Evolutionary conservation across 495 filamentous ascomycete genomes (phyloP).

Genomic region (Tuber borchii): DNA sequence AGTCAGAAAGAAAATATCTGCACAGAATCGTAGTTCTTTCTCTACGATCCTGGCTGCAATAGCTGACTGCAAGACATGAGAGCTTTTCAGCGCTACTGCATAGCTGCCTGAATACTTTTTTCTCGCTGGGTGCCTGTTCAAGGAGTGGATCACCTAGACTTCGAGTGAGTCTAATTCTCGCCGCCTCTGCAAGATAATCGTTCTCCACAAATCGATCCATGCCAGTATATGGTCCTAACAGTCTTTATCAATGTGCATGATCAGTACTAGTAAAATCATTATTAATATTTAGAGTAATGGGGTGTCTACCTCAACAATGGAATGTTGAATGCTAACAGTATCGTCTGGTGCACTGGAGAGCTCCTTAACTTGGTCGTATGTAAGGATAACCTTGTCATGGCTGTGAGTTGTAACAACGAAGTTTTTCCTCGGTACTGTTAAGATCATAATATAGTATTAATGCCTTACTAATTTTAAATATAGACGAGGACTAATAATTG

Average conservation of each 20-base stretch:
- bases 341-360: neutral
- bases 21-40: neutral
- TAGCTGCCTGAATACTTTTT: neutral
- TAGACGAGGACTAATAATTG: neutral
- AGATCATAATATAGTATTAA: neutral
- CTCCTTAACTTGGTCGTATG: neutral
- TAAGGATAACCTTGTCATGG: neutral
- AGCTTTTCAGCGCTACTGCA: neutral
- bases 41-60: neutral
- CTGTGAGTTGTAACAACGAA: neutral
- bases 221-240: neutral
- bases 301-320: neutral
- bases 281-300: neutral
- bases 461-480: neutral
- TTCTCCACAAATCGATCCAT: neutral
- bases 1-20: neutral
- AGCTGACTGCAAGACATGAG: neutral
- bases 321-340: neutral
- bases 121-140: neutral
- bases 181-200: neutral
- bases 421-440: neutral
- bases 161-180: neutral
- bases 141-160: neutral
- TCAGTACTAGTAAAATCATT: neutral
- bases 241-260: neutral